Percentiles rank a stretch among this genome's conserved stretches.
Conservation (phyloP, 2,329 filamentous ascomycete genomes). For the Colletotrichum spaethianum region DNA sequence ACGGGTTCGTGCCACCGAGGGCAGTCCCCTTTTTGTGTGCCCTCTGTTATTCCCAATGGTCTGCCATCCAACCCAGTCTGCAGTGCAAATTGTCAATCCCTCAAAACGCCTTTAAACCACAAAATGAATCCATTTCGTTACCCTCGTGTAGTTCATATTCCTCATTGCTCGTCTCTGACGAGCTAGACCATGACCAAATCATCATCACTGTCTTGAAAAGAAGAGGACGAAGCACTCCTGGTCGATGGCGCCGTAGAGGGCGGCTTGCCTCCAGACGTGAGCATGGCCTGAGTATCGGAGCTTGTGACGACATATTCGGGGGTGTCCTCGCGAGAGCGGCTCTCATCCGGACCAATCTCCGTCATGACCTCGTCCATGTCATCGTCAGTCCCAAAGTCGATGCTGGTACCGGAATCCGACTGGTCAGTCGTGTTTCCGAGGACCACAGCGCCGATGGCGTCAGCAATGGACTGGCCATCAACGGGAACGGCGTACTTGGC, state of each 20-base stretch:
- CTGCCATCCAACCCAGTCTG: neutral
- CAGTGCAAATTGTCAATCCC: conserved; percentile 2
- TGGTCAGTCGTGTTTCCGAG: conserved; percentile 27
- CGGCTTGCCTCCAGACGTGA: neutral
- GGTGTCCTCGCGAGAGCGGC: conserved; percentile 21
- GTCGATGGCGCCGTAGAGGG: neutral
- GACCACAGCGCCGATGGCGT: conserved; percentile 36
- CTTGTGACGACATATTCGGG: conserved; percentile 14
- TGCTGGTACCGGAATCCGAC: conserved; percentile 15
- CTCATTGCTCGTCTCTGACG: neutral
- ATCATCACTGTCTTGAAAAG: conserved; percentile 35
- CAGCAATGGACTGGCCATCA: conserved; percentile 47
- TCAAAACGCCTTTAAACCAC: conserved; percentile 7
- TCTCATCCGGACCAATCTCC: conserved; percentile 32
- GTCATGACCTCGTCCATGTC: conserved; percentile 32
- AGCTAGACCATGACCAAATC: conserved; percentile 38
- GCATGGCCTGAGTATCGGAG: neutral
- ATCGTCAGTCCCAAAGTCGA: conserved; percentile 5
- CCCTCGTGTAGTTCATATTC: neutral
- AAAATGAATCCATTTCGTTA: neutral
- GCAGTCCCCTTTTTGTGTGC: neutral
- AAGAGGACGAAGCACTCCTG: neutral
- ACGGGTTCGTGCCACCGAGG: neutral
- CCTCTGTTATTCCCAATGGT: neutral
- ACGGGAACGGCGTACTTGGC: conserved; percentile 53